Conservation (phyloP, 176 grass and related monocot genomes). For the maize (Zea mays) region DNA sequence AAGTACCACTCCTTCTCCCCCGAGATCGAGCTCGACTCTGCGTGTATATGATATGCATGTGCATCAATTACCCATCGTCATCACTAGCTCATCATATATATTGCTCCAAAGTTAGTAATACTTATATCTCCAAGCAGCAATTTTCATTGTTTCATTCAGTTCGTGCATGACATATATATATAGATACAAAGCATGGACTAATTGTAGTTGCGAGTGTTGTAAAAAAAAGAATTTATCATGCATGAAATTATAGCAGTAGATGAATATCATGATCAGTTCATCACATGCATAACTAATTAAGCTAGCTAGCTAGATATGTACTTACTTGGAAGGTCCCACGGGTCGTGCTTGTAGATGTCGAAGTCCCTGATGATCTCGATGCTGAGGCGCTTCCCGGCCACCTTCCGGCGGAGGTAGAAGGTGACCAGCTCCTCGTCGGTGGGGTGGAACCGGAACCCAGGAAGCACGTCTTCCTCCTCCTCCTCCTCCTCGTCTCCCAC, state of each 20-base stretch:
- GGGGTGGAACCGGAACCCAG: slow-evolving; percentile 83
- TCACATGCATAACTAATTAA: neutral
- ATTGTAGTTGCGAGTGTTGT: neutral
- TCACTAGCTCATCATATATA: neutral
- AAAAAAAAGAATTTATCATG: neutral
- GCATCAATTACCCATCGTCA: neutral
- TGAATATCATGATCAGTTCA: too few species aligned
- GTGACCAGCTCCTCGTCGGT: slow-evolving; percentile 84
- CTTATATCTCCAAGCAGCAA: neutral
- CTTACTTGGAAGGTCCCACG: slow-evolving; percentile 80
- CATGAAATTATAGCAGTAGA: neutral
- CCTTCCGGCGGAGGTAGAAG: slow-evolving; percentile 81
- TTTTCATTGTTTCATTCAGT: neutral
- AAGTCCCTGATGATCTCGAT: slow-evolving; percentile 83
- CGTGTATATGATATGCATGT: neutral
- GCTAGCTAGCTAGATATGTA: neutral
- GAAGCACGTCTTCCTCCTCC: slow-evolving; percentile 56
- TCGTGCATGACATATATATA: neutral
- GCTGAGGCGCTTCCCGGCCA: slow-evolving; percentile 63
- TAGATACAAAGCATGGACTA: neutral
- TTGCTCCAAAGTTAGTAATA: neutral
- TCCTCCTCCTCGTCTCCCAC: slow-evolving; percentile 39
- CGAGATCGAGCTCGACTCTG: slow-evolving; percentile 49
- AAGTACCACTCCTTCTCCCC: slow-evolving; percentile 86
- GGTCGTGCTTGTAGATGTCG: slow-evolving; percentile 79